Evolutionary conservation across 306 rosid genomes (phyloP), one percentile per base, ranked within the genome.

Genomic region (Abrus pulchellus): DNA sequence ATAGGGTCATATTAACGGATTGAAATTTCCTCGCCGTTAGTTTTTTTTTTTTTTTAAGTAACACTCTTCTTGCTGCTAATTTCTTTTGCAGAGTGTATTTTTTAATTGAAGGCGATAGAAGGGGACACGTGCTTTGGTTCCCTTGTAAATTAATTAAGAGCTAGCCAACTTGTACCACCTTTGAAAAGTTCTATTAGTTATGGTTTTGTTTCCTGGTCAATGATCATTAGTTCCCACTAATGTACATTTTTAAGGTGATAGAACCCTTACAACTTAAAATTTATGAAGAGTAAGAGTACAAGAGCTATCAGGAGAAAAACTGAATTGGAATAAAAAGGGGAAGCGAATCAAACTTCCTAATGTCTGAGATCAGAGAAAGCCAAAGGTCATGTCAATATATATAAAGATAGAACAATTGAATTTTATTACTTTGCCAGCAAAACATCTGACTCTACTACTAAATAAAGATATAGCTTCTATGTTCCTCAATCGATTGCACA

Each of bases 51-150:
- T n/a, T n/a, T n/a, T n/a, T n/a, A 34, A 34, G 38, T 34, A 34
- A 34, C 38, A 34, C 38, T 36, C 40, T 36, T 36, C 40, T 36
- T 36, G 40, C 40, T 36, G 40, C 4, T 36, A 36, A 36, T 36
- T 36, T 36, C 40, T 36, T 36, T 36, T 36, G 40, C 4, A 2
- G 4, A 2, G 40, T 30, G 65, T 32, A 59, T 60, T 62, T 34
- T 64, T 11, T 14, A 20, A 7, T 34, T 2, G 68, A 2, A 47
- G 70, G 68, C 20, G 20, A 20, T 20, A 20, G 20, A 63, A 63
- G 68, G 68, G 6, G 47, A 36, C 68, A 64, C 70, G 70, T 64
- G 70, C 38, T 64, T 64, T 40, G 48, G 70, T 64, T 64, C 40
- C 70, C 49, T n/a, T 13, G 38, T 40, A n/a, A 38, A 9, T 63